A percentile compares a stretch with the other conserved stretches of the same genome.
phyloP scores from a whole-genome alignment of 176 grass and related monocot species.

The Chloris gayana region DNA sequence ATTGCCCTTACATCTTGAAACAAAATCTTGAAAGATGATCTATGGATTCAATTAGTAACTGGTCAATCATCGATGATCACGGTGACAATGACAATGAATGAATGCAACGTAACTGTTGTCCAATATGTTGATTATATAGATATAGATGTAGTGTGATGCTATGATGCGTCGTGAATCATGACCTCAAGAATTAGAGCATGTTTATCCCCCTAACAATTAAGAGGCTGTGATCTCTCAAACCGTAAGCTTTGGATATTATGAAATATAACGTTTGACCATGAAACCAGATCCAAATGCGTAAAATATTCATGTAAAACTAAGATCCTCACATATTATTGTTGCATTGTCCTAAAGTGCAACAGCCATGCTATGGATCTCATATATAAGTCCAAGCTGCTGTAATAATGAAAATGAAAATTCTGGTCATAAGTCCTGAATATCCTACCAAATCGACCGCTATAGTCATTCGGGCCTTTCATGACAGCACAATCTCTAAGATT shows the following conservation, averaged over 20 bases:
- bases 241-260: not conserved
- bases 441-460: not conserved
- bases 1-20: slow-evolving; percentile 4
- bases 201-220: not conserved
- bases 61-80: too few species aligned
- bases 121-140: not conserved
- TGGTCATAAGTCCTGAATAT: not conserved
- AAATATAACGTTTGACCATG: slow-evolving; percentile 1
- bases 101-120: not conserved
- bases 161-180: not conserved
- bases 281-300: slow-evolving; percentile 1
- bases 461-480: not conserved
- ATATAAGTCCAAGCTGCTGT: slow-evolving; percentile 1
- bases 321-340: not conserved
- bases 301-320: not conserved
- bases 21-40: not conserved
- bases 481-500: not conserved
- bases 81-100: too few species aligned
- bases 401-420: not conserved
- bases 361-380: not conserved
- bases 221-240: not conserved
- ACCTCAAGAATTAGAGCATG: not conserved
- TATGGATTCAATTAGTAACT: not conserved
- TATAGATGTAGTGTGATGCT: not conserved
- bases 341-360: not conserved